phyloP scores from a whole-genome alignment of 331 rosid species.

The Malus hybrid region DNA sequence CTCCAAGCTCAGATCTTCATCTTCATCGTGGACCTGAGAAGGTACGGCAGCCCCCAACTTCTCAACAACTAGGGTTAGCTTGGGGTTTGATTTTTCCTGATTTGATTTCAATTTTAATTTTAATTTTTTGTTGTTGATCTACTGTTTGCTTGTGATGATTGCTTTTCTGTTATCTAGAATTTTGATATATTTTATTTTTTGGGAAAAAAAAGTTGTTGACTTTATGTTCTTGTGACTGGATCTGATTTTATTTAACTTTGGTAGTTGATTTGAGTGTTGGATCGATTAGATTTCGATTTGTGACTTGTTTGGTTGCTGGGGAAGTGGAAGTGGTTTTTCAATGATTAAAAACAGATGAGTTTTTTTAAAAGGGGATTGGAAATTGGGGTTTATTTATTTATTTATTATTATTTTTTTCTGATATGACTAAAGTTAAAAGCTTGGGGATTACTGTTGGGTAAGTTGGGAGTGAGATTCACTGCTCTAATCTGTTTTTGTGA shows the following conservation, averaged over 20 bases:
- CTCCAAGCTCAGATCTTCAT: conserved; percentile 2
- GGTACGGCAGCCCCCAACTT: conserved; percentile 10
- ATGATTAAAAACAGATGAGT: background rate
- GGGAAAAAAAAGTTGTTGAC: background rate
- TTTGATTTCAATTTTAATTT: background rate
- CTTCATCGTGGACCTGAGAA: background rate
- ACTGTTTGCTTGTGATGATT: background rate
- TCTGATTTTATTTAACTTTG: background rate
- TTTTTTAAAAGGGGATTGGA: background rate
- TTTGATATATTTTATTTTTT: background rate
- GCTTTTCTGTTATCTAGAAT: conserved; percentile 14
- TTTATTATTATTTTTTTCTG: background rate
- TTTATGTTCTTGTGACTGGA: background rate
- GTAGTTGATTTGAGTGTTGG: background rate
- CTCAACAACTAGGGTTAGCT: background rate
- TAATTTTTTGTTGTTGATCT: background rate
- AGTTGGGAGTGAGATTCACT: background rate
- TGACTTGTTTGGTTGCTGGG: background rate
- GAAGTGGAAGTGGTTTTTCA: background rate
- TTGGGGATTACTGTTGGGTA: background rate
- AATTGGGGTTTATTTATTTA: background rate
- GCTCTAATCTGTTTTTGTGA: background rate
- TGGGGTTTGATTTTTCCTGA: background rate
- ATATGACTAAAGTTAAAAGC: background rate
- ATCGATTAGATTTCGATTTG: background rate